Percentiles rank a stretch among this genome's conserved stretches.
Conservation (phyloP, 768 basidiomycete genomes). For the Rhodosporidiobolus sp. region DNA sequence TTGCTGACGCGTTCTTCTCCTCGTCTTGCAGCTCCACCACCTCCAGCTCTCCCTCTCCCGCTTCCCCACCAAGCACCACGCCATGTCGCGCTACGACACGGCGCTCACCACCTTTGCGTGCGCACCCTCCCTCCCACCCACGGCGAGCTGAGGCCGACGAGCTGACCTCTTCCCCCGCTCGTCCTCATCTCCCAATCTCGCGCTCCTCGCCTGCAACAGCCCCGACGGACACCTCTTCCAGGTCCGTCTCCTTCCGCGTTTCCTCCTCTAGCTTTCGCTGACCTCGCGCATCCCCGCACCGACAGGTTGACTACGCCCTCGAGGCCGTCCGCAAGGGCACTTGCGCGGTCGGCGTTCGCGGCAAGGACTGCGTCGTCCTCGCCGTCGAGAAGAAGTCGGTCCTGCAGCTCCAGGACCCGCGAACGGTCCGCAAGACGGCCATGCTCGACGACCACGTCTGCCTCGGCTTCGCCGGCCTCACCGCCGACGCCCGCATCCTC, state of each 20-base stretch:
- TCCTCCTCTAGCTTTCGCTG: slow-evolving; percentile 8
- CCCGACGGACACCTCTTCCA: slow-evolving; percentile 99
- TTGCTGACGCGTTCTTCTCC: background rate
- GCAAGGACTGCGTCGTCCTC: slow-evolving; percentile 88
- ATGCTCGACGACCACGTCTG: slow-evolving; percentile 98
- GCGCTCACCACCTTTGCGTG: slow-evolving; percentile 35
- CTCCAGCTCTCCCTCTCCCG: background rate
- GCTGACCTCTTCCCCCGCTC: background rate
- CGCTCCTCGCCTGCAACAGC: slow-evolving; percentile 65
- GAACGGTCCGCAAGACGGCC: slow-evolving; percentile 95
- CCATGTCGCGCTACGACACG: slow-evolving; percentile 35
- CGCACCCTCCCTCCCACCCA: background rate
- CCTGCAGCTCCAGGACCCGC: slow-evolving; percentile 93
- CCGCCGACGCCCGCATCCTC: slow-evolving; percentile 93
- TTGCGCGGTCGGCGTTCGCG: slow-evolving; percentile 94
- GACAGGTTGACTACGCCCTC: slow-evolving; percentile 95
- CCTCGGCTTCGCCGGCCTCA: slow-evolving; percentile 94
- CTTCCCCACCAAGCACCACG: no score
- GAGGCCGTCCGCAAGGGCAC: slow-evolving; percentile 97
- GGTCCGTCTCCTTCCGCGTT: slow-evolving; percentile 54
- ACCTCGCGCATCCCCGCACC: slow-evolving; percentile 29
- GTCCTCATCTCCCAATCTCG: background rate
- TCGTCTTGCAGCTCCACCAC: background rate
- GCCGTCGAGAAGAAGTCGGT: slow-evolving; percentile 99
- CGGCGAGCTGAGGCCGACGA: no score